Conservation (phyloP, 2,329 filamentous ascomycete genomes). For the Cyclaneusma minus region DNA sequence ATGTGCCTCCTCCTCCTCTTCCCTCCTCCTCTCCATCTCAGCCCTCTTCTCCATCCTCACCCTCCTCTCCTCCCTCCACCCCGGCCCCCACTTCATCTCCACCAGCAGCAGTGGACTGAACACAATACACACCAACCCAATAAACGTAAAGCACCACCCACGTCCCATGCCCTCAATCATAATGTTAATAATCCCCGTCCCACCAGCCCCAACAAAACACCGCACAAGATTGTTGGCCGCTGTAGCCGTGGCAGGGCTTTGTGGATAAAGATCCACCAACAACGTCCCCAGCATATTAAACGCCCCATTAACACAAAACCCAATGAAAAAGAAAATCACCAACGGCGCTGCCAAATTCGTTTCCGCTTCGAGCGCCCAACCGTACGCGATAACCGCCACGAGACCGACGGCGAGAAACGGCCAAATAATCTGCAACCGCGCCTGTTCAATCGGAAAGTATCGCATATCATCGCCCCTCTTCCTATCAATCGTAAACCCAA, state of each 20-base stretch:
- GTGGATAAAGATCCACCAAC: conserved; percentile 46
- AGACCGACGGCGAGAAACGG: conserved; percentile 39
- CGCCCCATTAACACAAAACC: conserved; percentile 40
- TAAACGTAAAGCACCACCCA: conserved; percentile 47
- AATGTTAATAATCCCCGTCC: conserved; percentile 40
- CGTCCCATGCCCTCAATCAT: conserved; percentile 41
- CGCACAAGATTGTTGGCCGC: conserved; percentile 48
- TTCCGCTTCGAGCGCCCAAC: conserved; percentile 37
- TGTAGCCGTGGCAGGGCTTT: conserved; percentile 43
- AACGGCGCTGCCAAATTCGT: conserved; percentile 37
- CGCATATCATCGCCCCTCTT: conserved; percentile 28
- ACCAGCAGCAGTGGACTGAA: conserved; percentile 32
- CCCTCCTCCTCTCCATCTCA: conserved; percentile 13
- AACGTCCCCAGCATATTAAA: conserved; percentile 50
- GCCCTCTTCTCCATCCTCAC: conserved; percentile 22
- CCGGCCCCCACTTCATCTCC: conserved; percentile 30
- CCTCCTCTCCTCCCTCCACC: conserved; percentile 34
- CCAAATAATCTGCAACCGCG: conserved; percentile 35
- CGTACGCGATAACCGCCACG: conserved; percentile 35
- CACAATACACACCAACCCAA: conserved; percentile 32
- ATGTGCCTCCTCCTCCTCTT: too few species aligned
- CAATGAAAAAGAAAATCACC: conserved; percentile 39
- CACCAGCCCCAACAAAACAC: conserved; percentile 43
- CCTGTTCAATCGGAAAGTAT: conserved; percentile 20
- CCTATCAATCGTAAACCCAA: conserved; percentile 44